Base-by-base conservation (phyloP, 148 eudicot genomes). In the Chenopodium berlandieri region DNA sequence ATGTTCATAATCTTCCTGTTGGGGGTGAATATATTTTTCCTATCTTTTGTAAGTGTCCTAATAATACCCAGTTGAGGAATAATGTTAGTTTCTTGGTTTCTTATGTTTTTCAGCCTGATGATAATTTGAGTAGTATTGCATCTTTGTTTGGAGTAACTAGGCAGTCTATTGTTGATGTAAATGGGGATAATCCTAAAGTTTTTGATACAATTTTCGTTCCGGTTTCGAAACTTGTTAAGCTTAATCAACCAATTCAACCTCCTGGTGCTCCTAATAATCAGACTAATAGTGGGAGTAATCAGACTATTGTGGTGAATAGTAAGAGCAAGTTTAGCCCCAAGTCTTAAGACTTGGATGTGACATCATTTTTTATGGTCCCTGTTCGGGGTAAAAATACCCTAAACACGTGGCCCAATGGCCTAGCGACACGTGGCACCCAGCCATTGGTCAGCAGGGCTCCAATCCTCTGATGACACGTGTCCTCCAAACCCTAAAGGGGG, bases 11-110 rank as follows among this genome's bases (percentile, higher is more conserved):
- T 22, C 87, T 95, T 22, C 0, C 65, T 0, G 69, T 92, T n/a
- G 97, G 97, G 0, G 81, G 58, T 1, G 79, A 86, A 47, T 87
- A 75, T 0, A 17, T 67, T 7, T 91, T 95, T n/a, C 97, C 99
- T 0, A 58, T 95, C 8, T 95, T 95, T 58, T 95, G 99, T 81
- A 87, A 87, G 89, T 95, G 99, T 56, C 97, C 97, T 1, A 81
- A 81, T 68, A 31, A 50, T 12, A 83, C 87, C 79, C 92, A 86
- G 79, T 34, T 84, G 79, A 54, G 54, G 46, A 90, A 85, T 44
- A 76, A 75, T 12, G 72, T 78, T 7, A 91, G 88, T 62, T 88
- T 68, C 69, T 82, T 95, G 37, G 85, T 94, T 79, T 86, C 91
- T 40, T 95, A 95, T 85, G 97, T 95, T 34, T 87, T 90, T 46